Evolutionary conservation across 2,329 filamentous ascomycete species (phyloP).

Genomic region (Cordyceps javanica): DNA sequence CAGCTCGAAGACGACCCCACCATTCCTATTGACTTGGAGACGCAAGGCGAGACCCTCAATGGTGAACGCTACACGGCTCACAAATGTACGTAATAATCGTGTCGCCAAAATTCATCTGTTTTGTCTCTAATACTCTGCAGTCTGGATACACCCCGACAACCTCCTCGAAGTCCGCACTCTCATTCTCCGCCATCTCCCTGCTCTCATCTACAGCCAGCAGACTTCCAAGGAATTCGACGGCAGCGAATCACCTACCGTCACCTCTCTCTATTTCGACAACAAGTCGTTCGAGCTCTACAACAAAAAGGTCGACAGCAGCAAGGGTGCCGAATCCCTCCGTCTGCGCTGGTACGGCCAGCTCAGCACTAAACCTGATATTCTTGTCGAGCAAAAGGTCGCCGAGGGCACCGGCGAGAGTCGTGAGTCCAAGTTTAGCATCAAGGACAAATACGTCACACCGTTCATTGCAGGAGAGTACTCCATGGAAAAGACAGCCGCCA

Average conservation of each 20-base stretch:
- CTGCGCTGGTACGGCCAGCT: slow-evolving; percentile 90
- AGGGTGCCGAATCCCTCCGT: slow-evolving; percentile 72
- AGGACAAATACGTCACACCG: slow-evolving; percentile 85
- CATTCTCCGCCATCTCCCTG: slow-evolving; percentile 82
- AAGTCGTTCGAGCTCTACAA: slow-evolving; percentile 79
- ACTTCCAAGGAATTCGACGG: slow-evolving; percentile 76
- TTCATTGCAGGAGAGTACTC: slow-evolving; percentile 85
- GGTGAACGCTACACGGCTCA: slow-evolving; percentile 75
- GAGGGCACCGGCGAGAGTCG: slow-evolving; percentile 69
- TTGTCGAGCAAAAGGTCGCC: slow-evolving; percentile 84
- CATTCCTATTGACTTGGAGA: slow-evolving; percentile 41
- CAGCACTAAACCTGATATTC: slow-evolving; percentile 69
- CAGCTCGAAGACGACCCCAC: slow-evolving; percentile 58
- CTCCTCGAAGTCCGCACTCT: slow-evolving; percentile 94
- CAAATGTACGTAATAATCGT: slow-evolving; percentile 64
- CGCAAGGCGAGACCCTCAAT: slow-evolving; percentile 51
- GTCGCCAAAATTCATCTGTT: background rate
- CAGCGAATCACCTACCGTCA: slow-evolving; percentile 81
- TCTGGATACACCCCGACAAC: slow-evolving; percentile 96
- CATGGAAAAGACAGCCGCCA: slow-evolving; percentile 84
- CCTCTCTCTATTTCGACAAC: slow-evolving; percentile 94
- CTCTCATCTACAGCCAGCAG: slow-evolving; percentile 88
- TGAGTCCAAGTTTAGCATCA: slow-evolving; percentile 77
- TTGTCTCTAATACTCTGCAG: slow-evolving; percentile 33
- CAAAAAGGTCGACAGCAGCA: slow-evolving; percentile 71